Base-by-base conservation (phyloP, 2,329 filamentous ascomycete species). In the Rhynchosporium graminicola region DNA sequence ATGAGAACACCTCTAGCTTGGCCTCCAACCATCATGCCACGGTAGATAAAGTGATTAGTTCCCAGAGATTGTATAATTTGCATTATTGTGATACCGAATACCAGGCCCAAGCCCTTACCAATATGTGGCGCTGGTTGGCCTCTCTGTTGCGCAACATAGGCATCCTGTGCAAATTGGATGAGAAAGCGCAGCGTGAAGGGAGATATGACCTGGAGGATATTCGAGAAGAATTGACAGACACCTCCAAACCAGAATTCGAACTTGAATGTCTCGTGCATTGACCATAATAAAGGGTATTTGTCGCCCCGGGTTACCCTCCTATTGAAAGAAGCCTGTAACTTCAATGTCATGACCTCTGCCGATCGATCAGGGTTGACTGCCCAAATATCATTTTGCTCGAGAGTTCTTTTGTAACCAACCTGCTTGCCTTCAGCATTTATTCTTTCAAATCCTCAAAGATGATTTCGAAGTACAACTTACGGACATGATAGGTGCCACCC, bases 1-100 rank as follows among this genome's bases (percentile, higher is more conserved):
- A 97, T 96, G 48, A 98, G 79, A 0, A 91, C 89, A 0, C 88
- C 92, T 73, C 94, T 84, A 7, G 85, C 79, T 77, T 97, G 88
- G 0, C 92, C 95, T 66, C 94, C 95, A 45, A 96, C 86, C 78
- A 96, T 87, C 89, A 97, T 96, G 28, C 94, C 92, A 28, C 88
- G 86, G 72, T 94, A 98, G 72, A 98, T 88, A 77, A 96, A 97
- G 72, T 98, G 94, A 72, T 93, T 96, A 2, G 87, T 91, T 31
- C 86, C 86, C 67, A 96, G 72, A 74, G 89, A 94, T 76, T 96
- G 91, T 10, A 88, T 73, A 26, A 93, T 81, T 75, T 97, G 93
- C 91, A 98, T 95, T 47, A 82, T 75, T 0, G 90, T 92, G 61
- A 98, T 88, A 8, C 91, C 94, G 61, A 98, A 75, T 1, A 92